Conservation (phyloP, 2,329 filamentous ascomycete genomes). For the Colletotrichum karsti region DNA sequence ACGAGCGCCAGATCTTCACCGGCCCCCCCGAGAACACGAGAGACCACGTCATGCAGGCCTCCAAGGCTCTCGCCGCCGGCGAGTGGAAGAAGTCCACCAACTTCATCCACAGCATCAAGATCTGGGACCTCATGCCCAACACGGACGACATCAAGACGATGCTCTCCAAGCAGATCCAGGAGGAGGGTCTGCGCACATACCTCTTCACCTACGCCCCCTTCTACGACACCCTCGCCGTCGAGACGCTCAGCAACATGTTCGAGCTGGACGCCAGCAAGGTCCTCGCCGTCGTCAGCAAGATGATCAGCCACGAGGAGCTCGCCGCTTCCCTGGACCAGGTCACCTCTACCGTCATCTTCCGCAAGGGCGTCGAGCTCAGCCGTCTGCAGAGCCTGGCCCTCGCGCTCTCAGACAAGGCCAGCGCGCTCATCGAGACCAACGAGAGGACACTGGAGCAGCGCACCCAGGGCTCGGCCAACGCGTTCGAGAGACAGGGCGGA, state of each 20-base stretch:
- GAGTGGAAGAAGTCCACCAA: conserved; percentile 98
- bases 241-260: conserved; percentile 91
- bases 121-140: conserved; percentile 97
- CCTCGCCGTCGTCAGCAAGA: conserved; percentile 94
- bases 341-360: conserved; percentile 97
- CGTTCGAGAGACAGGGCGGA: conserved; percentile 92
- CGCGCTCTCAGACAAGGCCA: conserved; percentile 95
- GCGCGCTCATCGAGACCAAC: conserved; percentile 94
- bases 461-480: conserved; percentile 94
- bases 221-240: conserved; percentile 94
- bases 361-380: conserved; percentile 98
- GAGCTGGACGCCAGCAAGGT: conserved; percentile 93
- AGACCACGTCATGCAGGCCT: conserved; percentile 99
- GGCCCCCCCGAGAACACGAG: conserved; percentile 98
- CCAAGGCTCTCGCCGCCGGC: conserved; percentile 93
- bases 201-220: conserved; percentile 99
- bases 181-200: conserved; percentile 97
- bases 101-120: conserved; percentile 98
- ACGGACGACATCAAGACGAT: conserved; percentile 94
- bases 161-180: conserved; percentile 98
- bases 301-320: conserved; percentile 99
- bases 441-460: conserved; percentile 97
- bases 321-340: conserved; percentile 97
- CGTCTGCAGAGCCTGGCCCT: conserved; percentile 94
- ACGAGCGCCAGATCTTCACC: conserved; percentile 99